Percentiles rank a stretch among this genome's conserved stretches.
Evolutionary conservation across 805 yeast genomes (phyloP).

Genomic region (Yamadazyma sp.): DNA sequence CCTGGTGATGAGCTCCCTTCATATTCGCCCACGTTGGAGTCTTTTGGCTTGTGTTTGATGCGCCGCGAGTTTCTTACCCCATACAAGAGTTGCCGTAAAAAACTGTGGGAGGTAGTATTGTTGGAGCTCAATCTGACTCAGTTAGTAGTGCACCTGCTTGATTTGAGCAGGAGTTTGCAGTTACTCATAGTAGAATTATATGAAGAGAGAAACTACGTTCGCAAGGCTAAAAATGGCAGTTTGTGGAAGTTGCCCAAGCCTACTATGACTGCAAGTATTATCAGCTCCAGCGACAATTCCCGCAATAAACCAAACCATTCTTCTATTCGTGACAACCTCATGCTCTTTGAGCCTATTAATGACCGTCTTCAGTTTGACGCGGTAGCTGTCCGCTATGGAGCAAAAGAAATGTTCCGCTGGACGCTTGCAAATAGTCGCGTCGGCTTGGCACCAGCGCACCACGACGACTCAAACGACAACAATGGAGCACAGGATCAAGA

Average conservation of each 20-base stretch:
- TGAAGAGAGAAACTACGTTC: conserved; percentile 15
- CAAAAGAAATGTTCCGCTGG: background rate
- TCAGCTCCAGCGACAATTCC: too few relatives aligned
- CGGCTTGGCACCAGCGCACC: conserved; percentile 1
- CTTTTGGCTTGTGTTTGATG: conserved; percentile 32
- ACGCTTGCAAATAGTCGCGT: conserved; percentile 5
- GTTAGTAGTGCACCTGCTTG: conserved; percentile 30
- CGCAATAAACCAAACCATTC: conserved; percentile 19
- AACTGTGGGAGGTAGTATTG: conserved; percentile 38
- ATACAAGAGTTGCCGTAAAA: conserved; percentile 25
- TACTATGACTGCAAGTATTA: too few relatives aligned
- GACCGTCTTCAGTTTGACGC: conserved; percentile 17
- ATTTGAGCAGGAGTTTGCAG: conserved; percentile 20
- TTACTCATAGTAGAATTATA: conserved; percentile 32
- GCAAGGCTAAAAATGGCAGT: too few relatives aligned
- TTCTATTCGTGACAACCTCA: conserved; percentile 30
- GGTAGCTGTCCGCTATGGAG: background rate
- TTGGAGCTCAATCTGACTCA: conserved; percentile 42
- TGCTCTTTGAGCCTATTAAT: conserved; percentile 40
- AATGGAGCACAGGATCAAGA: conserved; percentile 10
- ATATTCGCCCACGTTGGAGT: conserved; percentile 32
- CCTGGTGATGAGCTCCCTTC: conserved; percentile 28
- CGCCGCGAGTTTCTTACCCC: conserved; percentile 41
- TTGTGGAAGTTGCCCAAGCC: too few relatives aligned
- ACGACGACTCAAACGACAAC: conserved; percentile 12